A percentile compares a stretch with the other conserved stretches of the same genome.
phyloP scores from a whole-genome alignment of 208 protist genomes.

The Entamoeba invadens region DNA sequence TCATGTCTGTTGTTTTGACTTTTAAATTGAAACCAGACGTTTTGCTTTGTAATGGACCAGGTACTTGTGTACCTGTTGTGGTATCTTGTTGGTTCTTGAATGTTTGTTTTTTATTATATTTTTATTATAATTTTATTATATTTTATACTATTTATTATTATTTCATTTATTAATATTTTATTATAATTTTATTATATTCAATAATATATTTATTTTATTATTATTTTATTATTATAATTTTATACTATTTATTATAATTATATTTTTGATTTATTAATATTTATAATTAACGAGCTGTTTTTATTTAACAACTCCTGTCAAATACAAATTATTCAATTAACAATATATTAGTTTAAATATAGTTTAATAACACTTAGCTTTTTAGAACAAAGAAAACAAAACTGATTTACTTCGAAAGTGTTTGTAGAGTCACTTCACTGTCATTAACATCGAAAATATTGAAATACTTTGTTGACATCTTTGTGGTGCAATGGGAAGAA shows the following conservation, averaged over 20 bases:
- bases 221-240: no score
- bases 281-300: no score
- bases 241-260: no score
- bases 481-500: constrained; percentile 6
- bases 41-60: not conserved
- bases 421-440: not conserved
- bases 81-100: not conserved
- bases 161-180: no score
- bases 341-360: not conserved
- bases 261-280: no score
- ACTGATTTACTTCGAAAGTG: not conserved
- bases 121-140: no score
- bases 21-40: not conserved
- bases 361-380: not conserved
- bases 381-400: not conserved
- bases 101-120: not conserved
- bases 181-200: no score
- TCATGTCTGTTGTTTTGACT: not conserved
- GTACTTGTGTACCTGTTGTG: not conserved
- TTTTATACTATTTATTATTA: no score
- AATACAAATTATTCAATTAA: no score
- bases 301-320: no score
- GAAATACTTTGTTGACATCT: not conserved
- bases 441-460: not conserved
- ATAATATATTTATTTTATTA: no score